A percentile compares a stretch with the other conserved stretches of the same genome.
phyloP scores from a whole-genome alignment of 2,329 filamentous ascomycete species.

The Chrysosporium queenslandicum region DNA sequence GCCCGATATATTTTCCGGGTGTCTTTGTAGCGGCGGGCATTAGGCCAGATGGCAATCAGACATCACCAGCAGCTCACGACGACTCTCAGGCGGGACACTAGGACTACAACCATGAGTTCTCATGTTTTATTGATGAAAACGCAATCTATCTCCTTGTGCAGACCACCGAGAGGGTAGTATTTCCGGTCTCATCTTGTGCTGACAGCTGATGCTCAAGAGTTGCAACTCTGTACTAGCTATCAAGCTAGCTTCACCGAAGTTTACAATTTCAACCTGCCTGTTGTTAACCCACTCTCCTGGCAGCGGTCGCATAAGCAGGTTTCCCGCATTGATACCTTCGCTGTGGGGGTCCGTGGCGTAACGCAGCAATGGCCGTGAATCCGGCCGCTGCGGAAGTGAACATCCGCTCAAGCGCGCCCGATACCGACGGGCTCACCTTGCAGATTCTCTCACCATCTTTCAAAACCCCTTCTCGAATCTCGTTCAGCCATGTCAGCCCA shows the following conservation, averaged over 20 bases:
- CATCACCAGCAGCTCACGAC: background rate
- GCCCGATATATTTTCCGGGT: background rate
- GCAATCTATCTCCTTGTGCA: background rate
- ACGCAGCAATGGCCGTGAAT: background rate
- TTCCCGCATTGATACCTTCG: no score
- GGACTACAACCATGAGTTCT: background rate
- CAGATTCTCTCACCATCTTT: slow-evolving; percentile 36
- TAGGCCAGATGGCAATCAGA: background rate
- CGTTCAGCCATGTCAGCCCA: slow-evolving; percentile 29
- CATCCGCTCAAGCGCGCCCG: background rate
- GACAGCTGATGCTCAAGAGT: no score
- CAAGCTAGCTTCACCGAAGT: no score
- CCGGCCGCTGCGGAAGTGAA: background rate
- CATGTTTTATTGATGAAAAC: background rate
- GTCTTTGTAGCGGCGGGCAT: background rate
- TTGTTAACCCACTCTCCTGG: no score
- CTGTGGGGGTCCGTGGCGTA: background rate
- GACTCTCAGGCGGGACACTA: background rate
- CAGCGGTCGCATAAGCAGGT: no score
- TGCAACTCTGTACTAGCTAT: no score
- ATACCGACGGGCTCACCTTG: slow-evolving; percentile 18
- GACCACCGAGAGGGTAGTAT: background rate
- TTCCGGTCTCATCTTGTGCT: background rate
- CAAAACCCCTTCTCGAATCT: slow-evolving; percentile 30
- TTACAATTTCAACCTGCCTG: no score